Conservation (phyloP, 306 rosid species). For the Acacia melanoxylon region DNA sequence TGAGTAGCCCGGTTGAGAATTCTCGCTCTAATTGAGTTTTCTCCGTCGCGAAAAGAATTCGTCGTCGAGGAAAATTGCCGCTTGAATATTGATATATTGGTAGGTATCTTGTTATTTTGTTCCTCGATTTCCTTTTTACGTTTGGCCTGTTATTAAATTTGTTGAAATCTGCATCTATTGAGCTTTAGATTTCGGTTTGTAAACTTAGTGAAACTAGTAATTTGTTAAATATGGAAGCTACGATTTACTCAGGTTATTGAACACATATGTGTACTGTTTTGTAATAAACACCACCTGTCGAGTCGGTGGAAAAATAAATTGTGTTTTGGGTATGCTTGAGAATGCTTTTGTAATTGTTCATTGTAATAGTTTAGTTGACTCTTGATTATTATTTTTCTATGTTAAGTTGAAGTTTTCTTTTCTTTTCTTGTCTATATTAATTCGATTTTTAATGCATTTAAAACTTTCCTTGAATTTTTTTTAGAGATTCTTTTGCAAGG, state of each 20-base stretch:
- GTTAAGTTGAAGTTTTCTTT: no score
- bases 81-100: constrained; percentile 18
- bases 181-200: constrained; percentile 13
- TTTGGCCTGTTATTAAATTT: constrained; percentile 15
- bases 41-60: constrained; percentile 27
- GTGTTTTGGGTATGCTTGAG: constrained; percentile 16
- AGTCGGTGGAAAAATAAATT: constrained; percentile 40
- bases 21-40: constrained; percentile 27
- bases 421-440: no score
- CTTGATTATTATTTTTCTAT: no score
- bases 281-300: constrained; percentile 25
- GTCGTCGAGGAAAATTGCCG: constrained; percentile 22
- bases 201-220: neutral
- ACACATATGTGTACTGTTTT: constrained; percentile 23
- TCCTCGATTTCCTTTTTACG: constrained; percentile 6
- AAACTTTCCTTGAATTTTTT: no score
- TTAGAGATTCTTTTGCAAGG: no score
- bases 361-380: no score
- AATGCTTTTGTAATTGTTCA: no score
- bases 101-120: constrained; percentile 43
- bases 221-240: neutral
- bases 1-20: constrained; percentile 34
- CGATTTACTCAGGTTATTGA: constrained; percentile 13
- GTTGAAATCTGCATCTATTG: constrained; percentile 20
- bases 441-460: no score